Base-by-base conservation (phyloP, 495 filamentous ascomycete species). In the Podospora comata region DNA sequence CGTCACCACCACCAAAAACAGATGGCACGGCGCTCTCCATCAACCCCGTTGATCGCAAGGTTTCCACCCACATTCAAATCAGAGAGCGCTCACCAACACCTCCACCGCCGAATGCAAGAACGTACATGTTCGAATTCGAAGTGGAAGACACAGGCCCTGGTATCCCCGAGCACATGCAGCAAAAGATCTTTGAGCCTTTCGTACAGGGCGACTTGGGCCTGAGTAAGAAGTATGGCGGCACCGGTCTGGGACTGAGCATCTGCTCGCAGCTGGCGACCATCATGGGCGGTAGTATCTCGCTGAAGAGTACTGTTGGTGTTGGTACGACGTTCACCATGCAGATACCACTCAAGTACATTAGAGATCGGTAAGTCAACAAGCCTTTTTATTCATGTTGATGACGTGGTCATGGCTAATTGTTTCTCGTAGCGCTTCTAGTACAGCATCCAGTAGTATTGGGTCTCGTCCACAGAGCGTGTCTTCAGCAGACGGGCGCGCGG, bases 181-280 rank as follows among this genome's bases (percentile, higher is more conserved):
- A 90, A 67, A 86, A 87, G 69, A 91, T 97, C 28, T 97, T 97
- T 79, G 93, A 97, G 74, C 94, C 93, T 0, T 97, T 97, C 72
- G 90, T 97, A 9, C 94, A 97, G 78, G 94, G 92, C 1, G 93
- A 97, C 75, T 80, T 95, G 11, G 90, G 92, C 2, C 80, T 97
- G 23, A 94, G 89, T 77, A 96, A 92, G 75, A 96, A 94, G 70
- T 95, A 90, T 74, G 93, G 92, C 26, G 94, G 94, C 16, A 97
- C 94, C 6, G 94, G 94, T n/a, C 80, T 97, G 6, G 94, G 94
- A 9, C 76, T 97, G 62, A 92, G 90, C 71, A 97, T 97, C 71
- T 96, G 92, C 75, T 87, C 89, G 15, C 93, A 97, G 75, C 82
- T 97, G 39, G 90, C 93, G 4, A 88, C 78, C 5, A 78, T 97